A percentile compares a stretch with the other conserved stretches of the same genome.
Evolutionary conservation across 2,329 filamentous ascomycete genomes (phyloP).

Genomic region (Chrysoporthe puriensis): DNA sequence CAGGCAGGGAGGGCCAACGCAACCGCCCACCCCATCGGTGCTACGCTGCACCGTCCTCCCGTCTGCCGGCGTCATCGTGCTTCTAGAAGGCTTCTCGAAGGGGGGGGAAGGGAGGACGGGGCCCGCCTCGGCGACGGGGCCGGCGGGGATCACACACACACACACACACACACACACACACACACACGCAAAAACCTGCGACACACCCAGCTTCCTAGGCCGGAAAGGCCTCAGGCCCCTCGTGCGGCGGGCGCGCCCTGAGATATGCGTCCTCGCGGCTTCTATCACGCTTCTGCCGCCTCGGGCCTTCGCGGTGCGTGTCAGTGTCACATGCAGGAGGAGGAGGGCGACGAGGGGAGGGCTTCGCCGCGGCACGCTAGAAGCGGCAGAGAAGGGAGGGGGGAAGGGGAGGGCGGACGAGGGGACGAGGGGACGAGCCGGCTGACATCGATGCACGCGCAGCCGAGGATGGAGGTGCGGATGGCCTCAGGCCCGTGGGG

Average conservation of each 20-base stretch:
- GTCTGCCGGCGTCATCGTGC: slow-evolving; percentile 14
- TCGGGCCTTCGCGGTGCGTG: background rate
- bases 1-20: too few species aligned
- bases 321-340: slow-evolving; percentile 6
- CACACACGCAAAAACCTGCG: background rate
- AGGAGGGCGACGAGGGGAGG: background rate
- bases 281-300: slow-evolving; percentile 21
- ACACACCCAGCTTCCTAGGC: slow-evolving; percentile 20
- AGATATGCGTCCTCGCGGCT: slow-evolving; percentile 6
- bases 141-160: too few species aligned
- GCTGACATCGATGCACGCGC: background rate
- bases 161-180: too few species aligned
- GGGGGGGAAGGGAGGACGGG: background rate
- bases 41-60: slow-evolving; percentile 20
- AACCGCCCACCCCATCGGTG: slow-evolving; percentile 12
- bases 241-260: background rate
- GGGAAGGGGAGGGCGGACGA: background rate
- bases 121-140: too few species aligned
- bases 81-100: slow-evolving; percentile 17
- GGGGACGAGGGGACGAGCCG: background rate
- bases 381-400: background rate
- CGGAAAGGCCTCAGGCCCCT: slow-evolving; percentile 15
- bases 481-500: background rate
- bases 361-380: background rate
- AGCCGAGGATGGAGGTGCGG: background rate